phyloP scores from a whole-genome alignment of 139 green algal species.

The Limnomonas spitsbergensis region DNA sequence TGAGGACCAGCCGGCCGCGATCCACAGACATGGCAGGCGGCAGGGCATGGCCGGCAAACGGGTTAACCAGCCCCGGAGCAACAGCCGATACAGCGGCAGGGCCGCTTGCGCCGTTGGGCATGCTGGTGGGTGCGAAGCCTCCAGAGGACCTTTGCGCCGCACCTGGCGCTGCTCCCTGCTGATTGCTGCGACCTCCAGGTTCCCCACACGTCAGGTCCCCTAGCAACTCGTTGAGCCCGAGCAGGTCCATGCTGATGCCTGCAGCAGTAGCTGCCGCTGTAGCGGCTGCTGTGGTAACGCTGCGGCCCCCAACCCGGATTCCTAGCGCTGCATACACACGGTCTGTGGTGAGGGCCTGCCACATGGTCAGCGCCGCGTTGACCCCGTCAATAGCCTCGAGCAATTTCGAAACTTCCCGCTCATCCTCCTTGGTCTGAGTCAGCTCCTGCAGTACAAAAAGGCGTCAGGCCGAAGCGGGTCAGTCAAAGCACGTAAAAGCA shows the following conservation, averaged over 20 bases:
- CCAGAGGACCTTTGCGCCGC: too few relatives aligned
- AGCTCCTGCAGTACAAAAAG: constrained; percentile 1
- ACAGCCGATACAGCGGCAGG: too few relatives aligned
- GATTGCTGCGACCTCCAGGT: too few relatives aligned
- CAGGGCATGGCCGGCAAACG: too few relatives aligned
- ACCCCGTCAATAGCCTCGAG: not conserved
- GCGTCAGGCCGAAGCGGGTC: not conserved
- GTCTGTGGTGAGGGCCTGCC: not conserved
- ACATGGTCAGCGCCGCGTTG: not conserved
- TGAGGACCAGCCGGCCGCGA: too few relatives aligned
- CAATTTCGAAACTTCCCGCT: not conserved
- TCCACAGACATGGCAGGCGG: too few relatives aligned
- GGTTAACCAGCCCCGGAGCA: too few relatives aligned
- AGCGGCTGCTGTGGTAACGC: not conserved
- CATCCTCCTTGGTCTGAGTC: not conserved
- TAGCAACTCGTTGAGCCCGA: constrained; percentile 2
- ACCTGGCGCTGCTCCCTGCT: too few relatives aligned
- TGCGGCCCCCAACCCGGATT: not conserved
- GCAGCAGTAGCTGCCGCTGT: not conserved
- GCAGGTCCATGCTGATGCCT: not conserved
- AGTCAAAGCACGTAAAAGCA: too few relatives aligned
- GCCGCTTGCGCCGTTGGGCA: too few relatives aligned
- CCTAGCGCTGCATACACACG: not conserved
- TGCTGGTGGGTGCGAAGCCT: too few relatives aligned
- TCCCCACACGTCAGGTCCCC: not conserved